Evolutionary conservation across 108 stramenopile species (phyloP).

Genomic region (Pseudonitzschia pungens): DNA sequence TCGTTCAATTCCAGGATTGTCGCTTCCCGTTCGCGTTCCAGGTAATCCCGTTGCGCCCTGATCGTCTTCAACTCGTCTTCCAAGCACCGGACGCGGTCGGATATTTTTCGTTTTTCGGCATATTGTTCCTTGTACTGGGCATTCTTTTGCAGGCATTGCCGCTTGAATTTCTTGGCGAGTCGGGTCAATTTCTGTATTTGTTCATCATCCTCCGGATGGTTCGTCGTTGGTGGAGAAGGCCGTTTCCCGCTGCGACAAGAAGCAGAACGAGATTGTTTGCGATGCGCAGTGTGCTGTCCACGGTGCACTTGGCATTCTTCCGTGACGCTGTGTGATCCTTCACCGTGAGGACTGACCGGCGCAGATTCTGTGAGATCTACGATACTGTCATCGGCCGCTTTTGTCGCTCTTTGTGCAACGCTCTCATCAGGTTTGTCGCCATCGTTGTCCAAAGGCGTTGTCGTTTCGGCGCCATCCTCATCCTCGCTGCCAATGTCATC

Average conservation of each 20-base stretch:
- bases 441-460: neutral
- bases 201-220: neutral
- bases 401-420: neutral
- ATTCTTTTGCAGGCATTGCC: constrained; percentile 10
- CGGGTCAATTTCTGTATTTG: neutral
- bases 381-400: neutral
- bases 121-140: constrained; percentile 13
- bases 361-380: constrained; percentile 11
- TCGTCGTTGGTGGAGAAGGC: too few relatives aligned
- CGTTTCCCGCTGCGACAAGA: neutral
- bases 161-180: constrained; percentile 11
- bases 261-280: neutral
- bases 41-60: neutral
- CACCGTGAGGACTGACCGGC: neutral
- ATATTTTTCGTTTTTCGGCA: neutral
- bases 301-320: neutral
- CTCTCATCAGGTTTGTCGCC: neutral
- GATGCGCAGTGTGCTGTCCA: too few relatives aligned
- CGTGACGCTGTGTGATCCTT: neutral
- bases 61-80: neutral
- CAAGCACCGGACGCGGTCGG: neutral
- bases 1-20: neutral
- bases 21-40: neutral
- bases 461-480: neutral
- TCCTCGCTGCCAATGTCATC: neutral